Conservation (phyloP, 352 stramenopile genomes). For the Phytophthora idaei region DNA sequence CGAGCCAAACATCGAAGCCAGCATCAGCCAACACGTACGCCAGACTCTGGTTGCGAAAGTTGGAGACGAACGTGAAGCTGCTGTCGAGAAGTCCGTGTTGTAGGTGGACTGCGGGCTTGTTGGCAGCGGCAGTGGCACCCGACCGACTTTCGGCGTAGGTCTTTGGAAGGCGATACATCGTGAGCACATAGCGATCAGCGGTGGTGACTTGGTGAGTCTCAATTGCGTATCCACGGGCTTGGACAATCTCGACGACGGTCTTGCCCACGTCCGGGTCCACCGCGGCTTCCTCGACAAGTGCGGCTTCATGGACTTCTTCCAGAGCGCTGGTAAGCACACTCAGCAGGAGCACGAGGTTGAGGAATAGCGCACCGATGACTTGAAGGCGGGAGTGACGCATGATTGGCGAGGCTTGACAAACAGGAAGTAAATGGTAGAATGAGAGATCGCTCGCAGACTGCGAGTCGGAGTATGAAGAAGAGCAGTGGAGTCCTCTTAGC, state of each 20-base stretch:
- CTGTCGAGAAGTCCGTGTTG: slow-evolving; percentile 63
- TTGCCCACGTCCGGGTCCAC: slow-evolving; percentile 18
- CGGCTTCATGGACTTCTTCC: slow-evolving; percentile 10
- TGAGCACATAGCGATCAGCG: slow-evolving; percentile 15
- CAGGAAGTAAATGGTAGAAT: slow-evolving; percentile 9
- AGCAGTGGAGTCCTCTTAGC: no score
- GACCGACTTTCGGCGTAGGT: slow-evolving; percentile 17
- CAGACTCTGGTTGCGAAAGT: slow-evolving; percentile 60
- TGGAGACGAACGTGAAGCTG: slow-evolving; percentile 61
- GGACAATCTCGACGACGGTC: slow-evolving; percentile 35
- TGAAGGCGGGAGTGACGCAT: not conserved
- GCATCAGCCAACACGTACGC: slow-evolving; percentile 57
- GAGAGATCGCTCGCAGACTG: not conserved
- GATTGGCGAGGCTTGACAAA: not conserved
- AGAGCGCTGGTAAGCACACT: not conserved
- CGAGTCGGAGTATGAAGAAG: no score
- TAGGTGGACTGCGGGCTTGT: slow-evolving; percentile 58
- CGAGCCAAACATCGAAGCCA: slow-evolving; percentile 66
- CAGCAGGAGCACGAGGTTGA: slow-evolving; percentile 6
- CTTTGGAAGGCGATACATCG: slow-evolving; percentile 18
- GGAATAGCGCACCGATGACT: not conserved
- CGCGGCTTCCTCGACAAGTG: slow-evolving; percentile 8
- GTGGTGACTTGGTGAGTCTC: slow-evolving; percentile 20
- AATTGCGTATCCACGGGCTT: slow-evolving; percentile 48
- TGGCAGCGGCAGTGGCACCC: slow-evolving; percentile 19